Base-by-base conservation (phyloP, 257 asterid genomes). In the Ehretia macrophylla region DNA sequence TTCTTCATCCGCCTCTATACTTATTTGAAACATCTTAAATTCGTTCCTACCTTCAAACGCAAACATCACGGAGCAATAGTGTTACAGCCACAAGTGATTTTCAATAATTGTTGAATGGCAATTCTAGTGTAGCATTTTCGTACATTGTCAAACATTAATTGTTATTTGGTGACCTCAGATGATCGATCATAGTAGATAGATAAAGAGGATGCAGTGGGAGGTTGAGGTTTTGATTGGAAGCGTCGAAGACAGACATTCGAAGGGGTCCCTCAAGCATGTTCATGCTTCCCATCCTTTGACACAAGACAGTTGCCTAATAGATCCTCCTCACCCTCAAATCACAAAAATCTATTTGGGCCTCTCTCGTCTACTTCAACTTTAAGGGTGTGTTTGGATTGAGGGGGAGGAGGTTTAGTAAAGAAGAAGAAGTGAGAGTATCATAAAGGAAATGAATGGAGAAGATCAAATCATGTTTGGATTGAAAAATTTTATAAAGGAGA, bases 191-290 rank as follows among this genome's bases (percentile, higher is more conserved):
- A 27, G 52, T n/a, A 23, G 37, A n/a, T n/a, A n/a, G 38, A 1
- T 3, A 23, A 18, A 40, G n/a, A 23, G 8, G 42, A 20, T n/a
- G n/a, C n/a, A 10, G 44, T 19, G 16, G 53, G 32, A 44, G 17
- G 50, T 55, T 35, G 52, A 19, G 23, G 45, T 14, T 45, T 32
- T 64, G 16, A 44, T 22, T 19, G 75, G 60, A 63, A 60, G 50
- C 62, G 10, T 19, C 10, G 60, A 42, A 52, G 80, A 80, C 80
- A 80, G 65, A 77, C 77, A 77, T 80, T 73, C 83, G 59, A 39
- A 66, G 51, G 72, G 70, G 61, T 50, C 46, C 49, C 68, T 49
- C 77, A 67, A 71, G 74, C 75, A 56, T 61, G 35, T 55, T 67
- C 84, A 75, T 73, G 73, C 64, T 77, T 58, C 20, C 5, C 44